phyloP scores from a whole-genome alignment of 768 basidiomycete genomes.

The Phylloporus sp. region DNA sequence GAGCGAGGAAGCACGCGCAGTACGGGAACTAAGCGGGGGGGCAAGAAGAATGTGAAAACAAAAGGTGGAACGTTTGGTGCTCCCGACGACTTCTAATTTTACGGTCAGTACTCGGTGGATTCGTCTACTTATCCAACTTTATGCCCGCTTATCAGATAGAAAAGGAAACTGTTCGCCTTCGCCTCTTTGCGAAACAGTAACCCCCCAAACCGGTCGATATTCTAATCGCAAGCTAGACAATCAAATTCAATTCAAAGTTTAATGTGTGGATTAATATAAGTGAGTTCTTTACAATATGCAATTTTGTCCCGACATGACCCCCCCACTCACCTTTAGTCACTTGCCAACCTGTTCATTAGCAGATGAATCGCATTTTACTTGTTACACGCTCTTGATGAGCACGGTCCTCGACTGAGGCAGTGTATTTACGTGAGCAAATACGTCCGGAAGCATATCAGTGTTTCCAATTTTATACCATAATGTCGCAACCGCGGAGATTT shows the following conservation, averaged over 20 bases:
- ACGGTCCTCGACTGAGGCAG: neutral
- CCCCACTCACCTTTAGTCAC: neutral
- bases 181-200: neutral
- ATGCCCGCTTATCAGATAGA: neutral
- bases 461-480: too few relatives aligned
- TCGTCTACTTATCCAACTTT: neutral
- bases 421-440: neutral
- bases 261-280: too few relatives aligned
- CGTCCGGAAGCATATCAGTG: neutral
- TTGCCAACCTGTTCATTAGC: too few relatives aligned
- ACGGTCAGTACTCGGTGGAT: neutral
- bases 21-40: slow-evolving; percentile 21
- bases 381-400: neutral
- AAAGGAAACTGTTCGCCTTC: neutral
- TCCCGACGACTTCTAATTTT: slow-evolving; percentile 27
- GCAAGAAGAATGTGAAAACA: slow-evolving; percentile 30
- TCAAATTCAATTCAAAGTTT: too few relatives aligned
- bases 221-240: neutral
- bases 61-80: slow-evolving; percentile 33
- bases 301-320: neutral
- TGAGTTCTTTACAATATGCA: neutral
- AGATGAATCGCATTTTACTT: neutral
- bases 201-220: neutral
- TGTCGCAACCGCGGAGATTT: too few relatives aligned
- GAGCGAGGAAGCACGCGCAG: slow-evolving; percentile 19